phyloP scores from a whole-genome alignment of 257 asterid species.

The Ehretia macrophylla region DNA sequence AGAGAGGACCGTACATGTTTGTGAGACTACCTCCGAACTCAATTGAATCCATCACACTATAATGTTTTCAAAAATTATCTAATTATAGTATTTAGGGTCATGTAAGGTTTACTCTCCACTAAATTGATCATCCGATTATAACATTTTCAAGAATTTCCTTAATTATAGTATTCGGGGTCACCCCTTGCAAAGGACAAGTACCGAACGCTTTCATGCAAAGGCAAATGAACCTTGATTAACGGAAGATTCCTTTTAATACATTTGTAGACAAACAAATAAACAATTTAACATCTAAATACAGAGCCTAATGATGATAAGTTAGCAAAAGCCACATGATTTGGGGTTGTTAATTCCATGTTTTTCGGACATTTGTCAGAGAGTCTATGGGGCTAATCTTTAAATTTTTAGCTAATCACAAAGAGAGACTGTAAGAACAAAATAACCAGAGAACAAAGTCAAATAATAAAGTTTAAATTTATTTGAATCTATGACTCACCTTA shows the following conservation, averaged over 20 bases:
- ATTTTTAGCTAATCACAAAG: background rate
- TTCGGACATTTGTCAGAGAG: background rate
- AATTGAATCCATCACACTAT: too few relatives aligned
- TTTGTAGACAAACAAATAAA: background rate
- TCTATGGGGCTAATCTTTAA: too few relatives aligned
- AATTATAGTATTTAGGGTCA: too few relatives aligned
- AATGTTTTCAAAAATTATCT: too few relatives aligned
- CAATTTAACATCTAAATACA: background rate
- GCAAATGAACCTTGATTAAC: background rate
- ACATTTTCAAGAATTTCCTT: too few relatives aligned
- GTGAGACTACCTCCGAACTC: too few relatives aligned
- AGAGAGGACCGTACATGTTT: too few relatives aligned
- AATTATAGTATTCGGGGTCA: background rate
- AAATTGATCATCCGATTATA: too few relatives aligned
- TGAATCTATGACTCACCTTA: background rate
- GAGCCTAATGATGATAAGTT: background rate
- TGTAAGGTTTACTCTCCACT: too few relatives aligned
- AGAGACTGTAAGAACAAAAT: too few relatives aligned
- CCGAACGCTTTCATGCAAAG: background rate
- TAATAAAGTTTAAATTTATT: too few relatives aligned
- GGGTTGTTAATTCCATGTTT: background rate
- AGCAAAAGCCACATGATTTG: constrained; percentile 3
- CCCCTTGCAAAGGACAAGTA: too few relatives aligned
- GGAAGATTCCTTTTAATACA: background rate
- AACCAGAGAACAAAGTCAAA: background rate